Conservation (phyloP, 2,329 filamentous ascomycete genomes). For the Aspergillus piperis region DNA sequence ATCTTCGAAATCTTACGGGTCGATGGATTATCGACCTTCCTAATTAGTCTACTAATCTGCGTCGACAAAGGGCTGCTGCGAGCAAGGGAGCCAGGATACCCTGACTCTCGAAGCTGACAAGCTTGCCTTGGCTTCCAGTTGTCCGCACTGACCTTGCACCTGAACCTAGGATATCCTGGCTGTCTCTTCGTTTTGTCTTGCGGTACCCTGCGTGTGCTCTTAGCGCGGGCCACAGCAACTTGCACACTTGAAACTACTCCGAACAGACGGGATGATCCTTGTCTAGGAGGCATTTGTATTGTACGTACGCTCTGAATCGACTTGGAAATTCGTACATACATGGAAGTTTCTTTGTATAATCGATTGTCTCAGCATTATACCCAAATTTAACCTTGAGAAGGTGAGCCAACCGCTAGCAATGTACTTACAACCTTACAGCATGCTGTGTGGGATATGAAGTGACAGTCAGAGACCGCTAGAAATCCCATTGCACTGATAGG, state of each 20-base stretch:
- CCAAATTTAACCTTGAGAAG: neutral
- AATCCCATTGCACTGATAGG: no score
- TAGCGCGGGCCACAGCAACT: neutral
- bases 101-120: neutral
- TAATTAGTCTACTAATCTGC: neutral
- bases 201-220: neutral
- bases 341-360: neutral
- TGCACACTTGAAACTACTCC: neutral
- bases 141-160: neutral
- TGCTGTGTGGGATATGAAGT: neutral
- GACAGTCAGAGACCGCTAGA: neutral
- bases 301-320: neutral
- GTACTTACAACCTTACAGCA: neutral
- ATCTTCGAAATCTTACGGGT: neutral
- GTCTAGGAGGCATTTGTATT: neutral
- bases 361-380: neutral
- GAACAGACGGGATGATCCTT: neutral
- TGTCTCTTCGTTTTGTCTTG: neutral
- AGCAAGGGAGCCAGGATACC: conserved; percentile 1
- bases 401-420: neutral
- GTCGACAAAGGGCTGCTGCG: neutral
- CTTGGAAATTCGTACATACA: neutral
- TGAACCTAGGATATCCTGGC: neutral
- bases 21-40: neutral
- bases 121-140: neutral